phyloP scores from a whole-genome alignment of 2,329 filamentous ascomycete species.

The Botryotinia calthae region DNA sequence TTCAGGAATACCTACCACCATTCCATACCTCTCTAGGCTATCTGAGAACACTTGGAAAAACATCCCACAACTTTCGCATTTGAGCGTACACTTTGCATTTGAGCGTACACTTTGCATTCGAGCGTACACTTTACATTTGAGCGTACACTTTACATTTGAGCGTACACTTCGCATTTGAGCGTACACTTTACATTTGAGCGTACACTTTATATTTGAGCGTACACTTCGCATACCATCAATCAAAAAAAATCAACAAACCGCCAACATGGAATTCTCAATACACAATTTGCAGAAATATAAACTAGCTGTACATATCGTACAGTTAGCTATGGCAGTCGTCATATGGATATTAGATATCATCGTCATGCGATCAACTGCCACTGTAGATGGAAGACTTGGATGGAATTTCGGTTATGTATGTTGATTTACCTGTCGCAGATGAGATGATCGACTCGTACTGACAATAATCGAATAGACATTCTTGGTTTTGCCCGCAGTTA shows the following conservation, averaged over 20 bases:
- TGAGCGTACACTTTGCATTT: neutral
- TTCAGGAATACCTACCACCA: neutral
- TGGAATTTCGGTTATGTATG: constrained; percentile 65
- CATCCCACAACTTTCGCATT: neutral
- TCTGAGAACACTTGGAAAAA: neutral
- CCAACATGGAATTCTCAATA: constrained; percentile 35
- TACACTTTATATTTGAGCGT: neutral
- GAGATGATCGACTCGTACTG: neutral
- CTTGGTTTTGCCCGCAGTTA: constrained; percentile 60
- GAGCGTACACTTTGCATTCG: neutral
- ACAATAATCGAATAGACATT: constrained; percentile 52
- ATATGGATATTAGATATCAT: constrained; percentile 59
- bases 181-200: neutral
- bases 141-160: neutral
- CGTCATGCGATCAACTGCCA: constrained; percentile 52
- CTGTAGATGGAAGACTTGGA: constrained; percentile 56
- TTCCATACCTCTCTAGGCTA: neutral
- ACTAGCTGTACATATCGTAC: constrained; percentile 54
- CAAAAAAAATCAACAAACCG: neutral
- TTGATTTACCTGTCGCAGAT: constrained; percentile 21
- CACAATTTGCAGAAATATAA: constrained; percentile 45
- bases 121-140: neutral
- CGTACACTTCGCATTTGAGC: neutral
- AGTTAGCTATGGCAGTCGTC: constrained; percentile 54
- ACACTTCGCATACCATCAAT: neutral